These are phyloP conservation scores for Phlyctochytrium bullatum DNA, from an alignment of 192 early-diverging fungal species.

Conservation along the genomic window DNA sequence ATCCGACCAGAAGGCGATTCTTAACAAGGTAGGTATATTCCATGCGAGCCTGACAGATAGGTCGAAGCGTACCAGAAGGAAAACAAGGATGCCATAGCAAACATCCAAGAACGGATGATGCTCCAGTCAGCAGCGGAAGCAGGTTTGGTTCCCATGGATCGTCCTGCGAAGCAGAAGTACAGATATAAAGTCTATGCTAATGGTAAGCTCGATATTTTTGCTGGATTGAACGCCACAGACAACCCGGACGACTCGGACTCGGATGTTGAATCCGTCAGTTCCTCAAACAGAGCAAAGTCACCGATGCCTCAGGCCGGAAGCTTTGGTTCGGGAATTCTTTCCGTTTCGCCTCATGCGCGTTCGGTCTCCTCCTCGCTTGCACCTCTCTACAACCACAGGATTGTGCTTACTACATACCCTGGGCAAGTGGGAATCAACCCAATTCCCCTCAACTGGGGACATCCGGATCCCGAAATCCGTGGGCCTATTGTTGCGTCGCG, in stretches of 20 bases:
- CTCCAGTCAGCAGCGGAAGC: constrained; percentile 1
- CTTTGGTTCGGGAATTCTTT: background rate
- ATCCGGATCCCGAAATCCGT: constrained; percentile 63
- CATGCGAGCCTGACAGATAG: background rate
- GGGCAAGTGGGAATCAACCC: constrained; percentile 70
- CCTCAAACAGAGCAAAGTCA: background rate
- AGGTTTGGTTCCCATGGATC: background rate
- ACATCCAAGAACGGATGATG: constrained; percentile 10
- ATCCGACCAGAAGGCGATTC: background rate
- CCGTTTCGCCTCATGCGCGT: background rate
- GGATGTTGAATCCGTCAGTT: constrained; percentile 14
- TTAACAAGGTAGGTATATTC: background rate
- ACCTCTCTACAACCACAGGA: constrained; percentile 51
- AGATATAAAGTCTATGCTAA: constrained; percentile 15
- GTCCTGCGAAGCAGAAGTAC: background rate
- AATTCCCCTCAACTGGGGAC: constrained; percentile 72
- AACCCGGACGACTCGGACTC: constrained; percentile 25
- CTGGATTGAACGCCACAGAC: background rate
- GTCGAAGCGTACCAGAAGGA: constrained; percentile 20
- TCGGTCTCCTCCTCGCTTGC: background rate
- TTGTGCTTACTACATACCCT: constrained; percentile 72
- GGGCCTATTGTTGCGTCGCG: constrained; percentile 88
- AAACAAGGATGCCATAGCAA: constrained; percentile 1
- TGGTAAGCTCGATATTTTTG: background rate
- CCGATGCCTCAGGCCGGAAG: background rate